Evolutionary conservation across 495 filamentous ascomycete species (phyloP).

Genomic region (Aspergillus ellipticus): DNA sequence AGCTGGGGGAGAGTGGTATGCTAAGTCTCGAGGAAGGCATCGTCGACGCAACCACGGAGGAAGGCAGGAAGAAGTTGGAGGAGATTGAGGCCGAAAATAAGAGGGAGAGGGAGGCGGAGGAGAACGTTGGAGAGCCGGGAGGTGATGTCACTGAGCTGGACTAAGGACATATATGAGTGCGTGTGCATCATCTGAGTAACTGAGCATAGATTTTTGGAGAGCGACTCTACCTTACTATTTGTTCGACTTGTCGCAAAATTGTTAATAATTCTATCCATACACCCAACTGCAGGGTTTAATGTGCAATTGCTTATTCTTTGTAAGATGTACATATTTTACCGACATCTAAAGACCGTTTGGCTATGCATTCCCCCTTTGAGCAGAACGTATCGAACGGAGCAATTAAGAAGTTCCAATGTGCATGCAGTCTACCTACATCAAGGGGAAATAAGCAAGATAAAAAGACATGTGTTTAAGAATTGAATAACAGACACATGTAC

Average conservation of each 20-base stretch:
- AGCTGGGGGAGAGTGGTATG: conserved; percentile 84
- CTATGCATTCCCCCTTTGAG: background rate
- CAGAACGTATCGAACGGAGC: background rate
- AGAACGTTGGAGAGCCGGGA: conserved; percentile 39
- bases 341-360: background rate
- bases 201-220: background rate
- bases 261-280: background rate
- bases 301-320: background rate
- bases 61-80: conserved; percentile 73
- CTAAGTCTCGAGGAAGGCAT: conserved; percentile 88
- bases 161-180: conserved; percentile 22
- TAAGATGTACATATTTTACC: background rate
- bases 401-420: conserved; percentile 12
- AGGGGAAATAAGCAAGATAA: conserved; percentile 21
- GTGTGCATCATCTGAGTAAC: conserved; percentile 6
- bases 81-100: conserved; percentile 66
- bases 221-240: background rate
- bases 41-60: conserved; percentile 93
- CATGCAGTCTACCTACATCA: conserved; percentile 23
- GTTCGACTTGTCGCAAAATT: background rate
- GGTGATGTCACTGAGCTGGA: conserved; percentile 42
- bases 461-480: conserved; percentile 24
- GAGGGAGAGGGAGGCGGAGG: conserved; percentile 17
- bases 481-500: conserved; percentile 13
- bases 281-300: background rate